Evolutionary conservation across 1,139 yeast species (phyloP).

Genomic region (Entelexis paramagnoliae): DNA sequence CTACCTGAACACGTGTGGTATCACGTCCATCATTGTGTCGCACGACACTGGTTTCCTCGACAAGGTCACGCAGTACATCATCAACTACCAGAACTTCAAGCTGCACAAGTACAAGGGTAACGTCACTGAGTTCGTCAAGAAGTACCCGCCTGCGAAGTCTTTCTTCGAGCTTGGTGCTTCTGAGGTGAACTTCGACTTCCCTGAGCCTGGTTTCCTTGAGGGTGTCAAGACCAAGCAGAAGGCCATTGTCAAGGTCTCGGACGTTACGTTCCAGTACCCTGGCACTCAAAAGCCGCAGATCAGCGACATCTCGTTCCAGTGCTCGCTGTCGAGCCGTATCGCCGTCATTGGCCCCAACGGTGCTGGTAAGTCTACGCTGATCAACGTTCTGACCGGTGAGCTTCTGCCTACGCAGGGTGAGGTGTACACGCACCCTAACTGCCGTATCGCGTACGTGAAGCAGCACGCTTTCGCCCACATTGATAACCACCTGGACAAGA

Average conservation of each 20-base stretch:
- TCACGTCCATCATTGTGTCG: slow-evolving; percentile 95
- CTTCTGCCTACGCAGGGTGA: slow-evolving; percentile 96
- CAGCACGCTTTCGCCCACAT: slow-evolving; percentile 99
- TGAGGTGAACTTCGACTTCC: slow-evolving; percentile 91
- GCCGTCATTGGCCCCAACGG: slow-evolving; percentile 99
- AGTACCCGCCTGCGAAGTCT: slow-evolving; percentile 97
- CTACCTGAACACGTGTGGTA: slow-evolving; percentile 96
- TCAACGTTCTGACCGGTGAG: slow-evolving; percentile 98
- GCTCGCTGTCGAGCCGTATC: slow-evolving; percentile 97
- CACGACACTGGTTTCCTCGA: slow-evolving; percentile 99
- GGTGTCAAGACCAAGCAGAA: slow-evolving; percentile 99
- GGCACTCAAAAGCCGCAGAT: slow-evolving; percentile 96
- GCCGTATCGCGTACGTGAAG: slow-evolving; percentile 99
- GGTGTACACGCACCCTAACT: slow-evolving; percentile 98
- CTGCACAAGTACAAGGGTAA: slow-evolving; percentile 99
- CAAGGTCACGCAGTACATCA: slow-evolving; percentile 93
- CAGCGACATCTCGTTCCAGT: slow-evolving; percentile 84
- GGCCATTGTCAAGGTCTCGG: slow-evolving; percentile 95
- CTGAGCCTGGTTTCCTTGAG: slow-evolving; percentile 99
- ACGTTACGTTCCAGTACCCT: slow-evolving; percentile 98
- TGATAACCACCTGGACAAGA: slow-evolving; percentile 96
- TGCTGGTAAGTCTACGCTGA: slow-evolving; percentile 99
- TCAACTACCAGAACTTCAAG: slow-evolving; percentile 99
- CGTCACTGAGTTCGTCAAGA: slow-evolving; percentile 95
- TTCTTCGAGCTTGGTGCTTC: slow-evolving; percentile 98